Evolutionary conservation across 202 grass and related monocot species (phyloP).

Genomic region (Setaria viridis): DNA sequence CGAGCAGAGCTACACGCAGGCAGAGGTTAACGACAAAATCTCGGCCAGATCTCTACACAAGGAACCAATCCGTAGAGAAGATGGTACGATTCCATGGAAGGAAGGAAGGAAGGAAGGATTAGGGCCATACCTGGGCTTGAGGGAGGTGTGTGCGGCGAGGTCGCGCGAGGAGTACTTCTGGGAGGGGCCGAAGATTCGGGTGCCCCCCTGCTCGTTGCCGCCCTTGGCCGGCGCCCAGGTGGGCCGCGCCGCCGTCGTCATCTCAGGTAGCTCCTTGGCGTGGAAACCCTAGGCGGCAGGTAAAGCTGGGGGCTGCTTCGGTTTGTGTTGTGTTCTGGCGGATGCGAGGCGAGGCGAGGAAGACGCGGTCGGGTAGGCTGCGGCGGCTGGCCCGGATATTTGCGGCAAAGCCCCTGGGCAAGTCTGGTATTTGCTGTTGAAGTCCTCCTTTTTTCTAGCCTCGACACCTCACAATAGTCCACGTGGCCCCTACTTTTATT

Average conservation of each 20-base stretch:
- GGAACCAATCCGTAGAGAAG: background rate
- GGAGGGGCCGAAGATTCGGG: slow-evolving; percentile 91
- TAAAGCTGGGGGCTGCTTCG: too few species aligned
- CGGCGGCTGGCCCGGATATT: too few species aligned
- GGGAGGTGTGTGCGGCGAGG: slow-evolving; percentile 86
- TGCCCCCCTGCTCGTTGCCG: slow-evolving; percentile 95
- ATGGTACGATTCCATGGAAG: too few species aligned
- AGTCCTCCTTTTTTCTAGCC: too few species aligned
- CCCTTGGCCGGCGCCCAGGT: slow-evolving; percentile 99
- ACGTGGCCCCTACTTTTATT: too few species aligned
- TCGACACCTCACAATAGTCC: too few species aligned
- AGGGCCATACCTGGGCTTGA: slow-evolving; percentile 76
- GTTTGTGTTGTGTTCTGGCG: too few species aligned
- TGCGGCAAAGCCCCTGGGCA: too few species aligned
- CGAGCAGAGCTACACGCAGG: background rate
- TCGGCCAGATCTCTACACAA: background rate
- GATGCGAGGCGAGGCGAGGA: too few species aligned
- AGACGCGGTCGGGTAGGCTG: too few species aligned
- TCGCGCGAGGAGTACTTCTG: slow-evolving; percentile 89
- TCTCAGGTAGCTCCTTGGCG: background rate
- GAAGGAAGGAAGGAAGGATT: background rate
- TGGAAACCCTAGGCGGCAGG: slow-evolving; percentile 40
- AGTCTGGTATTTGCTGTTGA: too few species aligned
- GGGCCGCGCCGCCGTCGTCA: slow-evolving; percentile 94
- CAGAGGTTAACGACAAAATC: background rate